Evolutionary conservation across 306 rosid species (phyloP).

Genomic region (Pyrus communis): DNA sequence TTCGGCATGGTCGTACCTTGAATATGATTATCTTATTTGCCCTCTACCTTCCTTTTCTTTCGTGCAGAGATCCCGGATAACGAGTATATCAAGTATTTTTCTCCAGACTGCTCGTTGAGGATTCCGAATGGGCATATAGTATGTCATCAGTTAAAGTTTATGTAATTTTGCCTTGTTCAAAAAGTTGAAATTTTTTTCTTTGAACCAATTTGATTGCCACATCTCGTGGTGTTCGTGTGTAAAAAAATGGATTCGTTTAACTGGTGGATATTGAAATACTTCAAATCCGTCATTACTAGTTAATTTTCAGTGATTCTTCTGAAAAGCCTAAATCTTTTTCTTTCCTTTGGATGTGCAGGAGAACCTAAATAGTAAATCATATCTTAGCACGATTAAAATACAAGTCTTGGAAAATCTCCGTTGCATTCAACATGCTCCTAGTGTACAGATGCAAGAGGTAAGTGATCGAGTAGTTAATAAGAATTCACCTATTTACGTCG

Average conservation of each 20-base stretch:
- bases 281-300: neutral
- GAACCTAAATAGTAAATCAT: constrained; percentile 85
- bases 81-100: constrained; percentile 81
- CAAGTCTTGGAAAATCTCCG: constrained; percentile 96
- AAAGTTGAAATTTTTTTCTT: neutral
- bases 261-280: neutral
- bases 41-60: neutral
- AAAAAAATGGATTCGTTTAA: neutral
- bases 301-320: neutral
- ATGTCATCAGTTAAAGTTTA: constrained; percentile 30
- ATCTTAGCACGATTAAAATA: constrained; percentile 77
- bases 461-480: neutral
- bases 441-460: constrained; percentile 99
- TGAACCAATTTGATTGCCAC: neutral
- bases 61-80: constrained; percentile 94
- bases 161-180: neutral
- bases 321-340: neutral
- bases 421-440: constrained; percentile 86
- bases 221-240: neutral
- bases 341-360: constrained; percentile 51
- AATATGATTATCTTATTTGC: neutral
- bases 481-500: neutral
- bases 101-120: constrained; percentile 78
- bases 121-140: constrained; percentile 83
- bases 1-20: neutral